These are phyloP conservation scores for Blumeria graminis DNA, from an alignment of 2,329 filamentous ascomycete species.

Conservation along the genomic window DNA sequence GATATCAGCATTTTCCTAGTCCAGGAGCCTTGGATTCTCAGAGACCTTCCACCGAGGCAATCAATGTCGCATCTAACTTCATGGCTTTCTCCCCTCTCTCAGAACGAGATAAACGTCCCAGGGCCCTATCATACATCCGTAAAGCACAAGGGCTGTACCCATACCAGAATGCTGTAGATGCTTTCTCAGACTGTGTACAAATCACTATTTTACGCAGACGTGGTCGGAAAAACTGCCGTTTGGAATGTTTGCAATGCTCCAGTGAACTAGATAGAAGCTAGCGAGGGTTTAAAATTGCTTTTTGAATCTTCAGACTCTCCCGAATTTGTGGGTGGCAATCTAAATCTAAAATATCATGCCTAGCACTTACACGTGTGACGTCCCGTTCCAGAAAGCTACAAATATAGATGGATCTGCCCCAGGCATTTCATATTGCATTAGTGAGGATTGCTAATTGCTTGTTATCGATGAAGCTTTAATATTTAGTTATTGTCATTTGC, in stretches of 20 bases:
- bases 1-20: background rate
- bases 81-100: background rate
- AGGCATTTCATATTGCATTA: no score
- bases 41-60: background rate
- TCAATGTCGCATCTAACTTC: background rate
- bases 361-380: no score
- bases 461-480: no score
- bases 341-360: background rate
- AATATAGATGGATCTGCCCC: no score
- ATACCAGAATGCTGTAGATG: background rate
- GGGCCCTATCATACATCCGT: background rate
- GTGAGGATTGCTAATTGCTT: no score
- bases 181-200: background rate
- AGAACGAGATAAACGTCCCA: background rate
- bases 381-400: no score
- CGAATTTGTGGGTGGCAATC: background rate
- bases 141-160: background rate
- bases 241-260: background rate
- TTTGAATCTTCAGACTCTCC: background rate
- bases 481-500: no score
- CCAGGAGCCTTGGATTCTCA: background rate
- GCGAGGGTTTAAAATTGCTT: background rate
- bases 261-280: background rate
- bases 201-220: background rate
- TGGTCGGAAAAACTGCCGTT: background rate